Evolutionary conservation across 2,329 filamentous ascomycete species (phyloP).

Genomic region (Fusarium subglutinans): DNA sequence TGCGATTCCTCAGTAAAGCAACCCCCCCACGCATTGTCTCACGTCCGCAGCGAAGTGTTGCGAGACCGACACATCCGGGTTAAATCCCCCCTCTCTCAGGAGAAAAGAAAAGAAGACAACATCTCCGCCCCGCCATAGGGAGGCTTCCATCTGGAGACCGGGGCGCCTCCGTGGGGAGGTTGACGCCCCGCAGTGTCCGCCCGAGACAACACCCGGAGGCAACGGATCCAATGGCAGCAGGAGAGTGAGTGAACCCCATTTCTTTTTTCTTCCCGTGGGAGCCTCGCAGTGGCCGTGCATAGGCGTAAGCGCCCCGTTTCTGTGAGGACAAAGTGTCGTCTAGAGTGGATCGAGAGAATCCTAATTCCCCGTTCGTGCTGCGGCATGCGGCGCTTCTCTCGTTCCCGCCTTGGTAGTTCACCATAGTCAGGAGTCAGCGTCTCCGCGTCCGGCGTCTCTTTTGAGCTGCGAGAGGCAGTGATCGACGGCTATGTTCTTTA

Average conservation of each 20-base stretch:
- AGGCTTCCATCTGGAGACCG: slow-evolving; percentile 11
- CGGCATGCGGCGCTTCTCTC: slow-evolving; percentile 25
- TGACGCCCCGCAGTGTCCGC: slow-evolving; percentile 27
- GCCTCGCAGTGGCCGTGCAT: slow-evolving; percentile 17
- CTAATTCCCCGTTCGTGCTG: slow-evolving; percentile 18
- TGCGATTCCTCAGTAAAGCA: slow-evolving; percentile 6
- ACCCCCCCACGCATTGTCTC: slow-evolving; percentile 24
- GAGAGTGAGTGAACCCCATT: slow-evolving; percentile 8
- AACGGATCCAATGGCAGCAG: slow-evolving; percentile 23
- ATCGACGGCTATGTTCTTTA: slow-evolving; percentile 12
- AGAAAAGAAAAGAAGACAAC: not conserved
- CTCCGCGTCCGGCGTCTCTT: slow-evolving; percentile 31
- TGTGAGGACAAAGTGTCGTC: slow-evolving; percentile 20
- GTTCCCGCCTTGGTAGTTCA: slow-evolving; percentile 12
- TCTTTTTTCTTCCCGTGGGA: slow-evolving; percentile 19
- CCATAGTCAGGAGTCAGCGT: slow-evolving; percentile 20
- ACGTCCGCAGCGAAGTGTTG: slow-evolving; percentile 17
- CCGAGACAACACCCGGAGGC: slow-evolving; percentile 29
- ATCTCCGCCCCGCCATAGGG: slow-evolving; percentile 20
- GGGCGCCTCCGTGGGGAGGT: slow-evolving; percentile 32
- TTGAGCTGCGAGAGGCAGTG: slow-evolving; percentile 16
- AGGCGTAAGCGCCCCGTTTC: slow-evolving; percentile 25
- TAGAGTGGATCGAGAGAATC: slow-evolving; percentile 13
- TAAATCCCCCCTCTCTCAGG: slow-evolving; percentile 15
- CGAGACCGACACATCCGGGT: slow-evolving; percentile 32